Percentiles rank a stretch among this genome's conserved stretches.
Conservation (phyloP, 192 early-diverging fungal genomes). For the Coemansia sp. region DNA sequence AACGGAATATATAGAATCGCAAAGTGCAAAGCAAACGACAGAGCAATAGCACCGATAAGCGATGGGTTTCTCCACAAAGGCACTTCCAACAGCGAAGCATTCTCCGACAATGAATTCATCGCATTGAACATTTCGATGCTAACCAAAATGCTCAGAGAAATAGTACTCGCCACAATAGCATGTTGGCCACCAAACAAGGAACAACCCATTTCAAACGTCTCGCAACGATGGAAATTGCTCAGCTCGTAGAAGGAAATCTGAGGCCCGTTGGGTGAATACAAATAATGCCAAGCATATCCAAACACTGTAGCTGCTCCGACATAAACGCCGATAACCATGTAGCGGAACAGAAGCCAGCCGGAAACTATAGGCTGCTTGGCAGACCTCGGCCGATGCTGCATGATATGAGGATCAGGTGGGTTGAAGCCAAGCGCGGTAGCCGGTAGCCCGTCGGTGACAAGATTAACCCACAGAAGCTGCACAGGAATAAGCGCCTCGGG, state of each 20-base stretch:
- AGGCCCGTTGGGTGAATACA: conserved; percentile 89
- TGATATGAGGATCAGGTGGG: conserved; percentile 95
- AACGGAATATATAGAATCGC: conserved; percentile 97
- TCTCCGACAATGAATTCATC: conserved; percentile 95
- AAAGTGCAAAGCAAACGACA: conserved; percentile 94
- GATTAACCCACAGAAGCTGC: conserved; percentile 97
- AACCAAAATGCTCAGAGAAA: conserved; percentile 93
- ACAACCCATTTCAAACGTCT: conserved; percentile 36
- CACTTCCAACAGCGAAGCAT: conserved; percentile 88
- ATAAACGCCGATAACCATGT: conserved; percentile 88
- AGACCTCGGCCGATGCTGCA: conserved; percentile 86
- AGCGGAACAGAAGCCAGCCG: conserved; percentile 93
- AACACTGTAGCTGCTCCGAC: conserved; percentile 93
- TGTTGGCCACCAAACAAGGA: conserved; percentile 77
- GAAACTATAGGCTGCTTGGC: conserved; percentile 87
- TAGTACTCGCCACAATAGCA: conserved; percentile 88
- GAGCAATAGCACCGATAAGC: conserved; percentile 76
- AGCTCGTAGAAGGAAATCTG: conserved; percentile 87
- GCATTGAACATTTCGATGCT: conserved; percentile 99
- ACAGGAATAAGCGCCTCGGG: conserved; percentile 98
- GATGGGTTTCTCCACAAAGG: conserved; percentile 92
- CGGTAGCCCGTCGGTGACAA: conserved; percentile 96
- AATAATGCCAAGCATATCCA: conserved; percentile 99
- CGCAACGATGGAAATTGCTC: conserved; percentile 93
- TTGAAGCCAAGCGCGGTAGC: conserved; percentile 99